Base-by-base conservation (phyloP, 2,329 filamentous ascomycete genomes). In the Phialemoniopsis sp. region DNA sequence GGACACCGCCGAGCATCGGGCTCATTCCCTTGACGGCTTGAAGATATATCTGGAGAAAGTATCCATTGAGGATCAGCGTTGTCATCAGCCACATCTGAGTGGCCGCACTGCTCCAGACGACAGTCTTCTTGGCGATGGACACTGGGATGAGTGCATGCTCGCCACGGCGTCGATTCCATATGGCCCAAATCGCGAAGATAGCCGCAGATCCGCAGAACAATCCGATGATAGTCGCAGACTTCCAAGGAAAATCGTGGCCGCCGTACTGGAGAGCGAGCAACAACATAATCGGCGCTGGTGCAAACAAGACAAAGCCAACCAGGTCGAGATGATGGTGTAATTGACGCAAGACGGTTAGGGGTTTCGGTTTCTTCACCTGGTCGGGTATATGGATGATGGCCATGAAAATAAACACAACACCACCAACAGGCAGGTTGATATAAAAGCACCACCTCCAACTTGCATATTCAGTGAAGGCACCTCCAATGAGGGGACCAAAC, bases 221-320 rank as follows among this genome's bases (percentile, higher is more conserved):
- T 4, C 67, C 67, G 32, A 72, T 68, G 7, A 72, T 57, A 0
- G 47, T 47, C 0, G 60, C 40, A 0, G 60, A 65, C 13, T 50
- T 47, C 68, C 69, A 73, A 1, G 60, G 37, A 43, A 65, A 64
- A 0, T 55, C 51, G 4, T 47, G 56, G 4, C 67, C 56, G 15
- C 69, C 70, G 37, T 58, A 70, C 41, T 72, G 64, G 8, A 73
- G 52, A 1, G 68, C 70, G 1, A 73, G 54, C 19, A 73, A 56
- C 12, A 73, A 43, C 64, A 60, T 50, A 45, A 72, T 46, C 41
- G 63, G 44, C 39, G 62, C 52, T 26, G 62, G 54, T 13, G 70
- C 62, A 31, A 77, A 60, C 6, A 72, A 51, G 2, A 49, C 45
- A 36, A 70, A 70, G 31, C 68, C 68, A 3, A 60, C 14, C 5